Conservation (phyloP, 495 filamentous ascomycete genomes). For the Cenococcum geophilum region DNA sequence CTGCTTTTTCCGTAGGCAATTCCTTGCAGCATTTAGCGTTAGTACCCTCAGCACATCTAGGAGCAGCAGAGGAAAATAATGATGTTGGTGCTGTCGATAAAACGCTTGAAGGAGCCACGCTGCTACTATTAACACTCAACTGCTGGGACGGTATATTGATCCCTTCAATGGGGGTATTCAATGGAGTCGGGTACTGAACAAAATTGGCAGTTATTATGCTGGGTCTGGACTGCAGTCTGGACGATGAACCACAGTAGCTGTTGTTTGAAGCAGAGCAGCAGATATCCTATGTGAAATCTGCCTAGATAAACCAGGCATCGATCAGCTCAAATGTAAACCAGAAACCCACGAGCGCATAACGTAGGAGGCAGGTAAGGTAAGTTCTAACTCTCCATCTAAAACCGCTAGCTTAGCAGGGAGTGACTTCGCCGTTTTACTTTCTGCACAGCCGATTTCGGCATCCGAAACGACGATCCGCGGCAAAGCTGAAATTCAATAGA, state of each 20-base stretch:
- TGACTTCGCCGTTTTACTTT: background rate
- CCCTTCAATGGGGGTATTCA: constrained; percentile 26
- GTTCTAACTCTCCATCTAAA: constrained; percentile 28
- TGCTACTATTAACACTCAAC: constrained; percentile 22
- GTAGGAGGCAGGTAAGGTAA: background rate
- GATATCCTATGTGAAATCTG: constrained; percentile 49
- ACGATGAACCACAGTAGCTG: constrained; percentile 50
- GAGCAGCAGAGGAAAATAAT: constrained; percentile 24
- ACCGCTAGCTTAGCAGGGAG: constrained; percentile 1
- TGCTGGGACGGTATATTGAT: constrained; percentile 21
- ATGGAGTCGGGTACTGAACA: background rate
- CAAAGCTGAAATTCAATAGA: constrained; percentile 3
- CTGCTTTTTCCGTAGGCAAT: constrained; percentile 7
- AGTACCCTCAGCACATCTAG: constrained; percentile 18
- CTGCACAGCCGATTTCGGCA: background rate
- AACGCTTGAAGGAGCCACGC: constrained; percentile 10
- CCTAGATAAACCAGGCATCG: constrained; percentile 23
- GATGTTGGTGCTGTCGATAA: constrained; percentile 31
- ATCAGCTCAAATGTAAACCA: constrained; percentile 18
- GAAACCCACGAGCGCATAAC: background rate
- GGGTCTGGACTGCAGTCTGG: constrained; percentile 42
- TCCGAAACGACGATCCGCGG: constrained; percentile 3
- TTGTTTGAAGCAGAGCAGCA: constrained; percentile 42
- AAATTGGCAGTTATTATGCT: constrained; percentile 20
- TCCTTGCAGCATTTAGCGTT: constrained; percentile 12